A percentile compares a stretch with the other conserved stretches of the same genome.
Evolutionary conservation across 495 filamentous ascomycete species (phyloP).

Genomic region (Penicillium bovifimosum): DNA sequence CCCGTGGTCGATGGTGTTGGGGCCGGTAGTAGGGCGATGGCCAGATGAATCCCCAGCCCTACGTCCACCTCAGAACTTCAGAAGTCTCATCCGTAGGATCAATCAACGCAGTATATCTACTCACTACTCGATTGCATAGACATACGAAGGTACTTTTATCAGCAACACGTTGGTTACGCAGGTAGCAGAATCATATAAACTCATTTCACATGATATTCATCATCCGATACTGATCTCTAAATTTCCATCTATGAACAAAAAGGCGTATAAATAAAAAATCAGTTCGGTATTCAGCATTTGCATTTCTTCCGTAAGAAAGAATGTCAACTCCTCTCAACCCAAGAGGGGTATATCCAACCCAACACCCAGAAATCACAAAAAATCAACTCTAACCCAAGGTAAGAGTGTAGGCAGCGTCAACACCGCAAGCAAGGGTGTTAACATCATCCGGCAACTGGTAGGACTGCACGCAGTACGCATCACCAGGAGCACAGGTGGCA

Average conservation of each 20-base stretch:
- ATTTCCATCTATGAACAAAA: neutral
- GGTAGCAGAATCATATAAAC: too few species aligned
- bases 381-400: slow-evolving; percentile 17
- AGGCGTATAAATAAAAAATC: neutral
- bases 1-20: too few species aligned
- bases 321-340: neutral
- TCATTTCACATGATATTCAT: neutral
- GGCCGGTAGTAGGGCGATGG: too few species aligned
- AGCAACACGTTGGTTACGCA: too few species aligned
- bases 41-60: too few species aligned
- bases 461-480: slow-evolving; percentile 27
- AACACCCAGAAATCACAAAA: slow-evolving; percentile 4
- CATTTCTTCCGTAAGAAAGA: slow-evolving; percentile 1
- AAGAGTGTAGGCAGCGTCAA: slow-evolving; percentile 16
- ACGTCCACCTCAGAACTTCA: too few species aligned
- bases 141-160: too few species aligned
- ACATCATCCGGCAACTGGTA: slow-evolving; percentile 34
- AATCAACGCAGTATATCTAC: too few species aligned
- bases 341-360: slow-evolving; percentile 2
- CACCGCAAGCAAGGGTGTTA: slow-evolving; percentile 24
- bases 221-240: neutral
- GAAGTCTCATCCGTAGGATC: too few species aligned
- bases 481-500: slow-evolving; percentile 29
- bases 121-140: too few species aligned
- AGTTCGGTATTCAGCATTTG: neutral